Evolutionary conservation across 192 early-diverging fungal species (phyloP).

Genomic region (Umbelopsis vinacea): DNA sequence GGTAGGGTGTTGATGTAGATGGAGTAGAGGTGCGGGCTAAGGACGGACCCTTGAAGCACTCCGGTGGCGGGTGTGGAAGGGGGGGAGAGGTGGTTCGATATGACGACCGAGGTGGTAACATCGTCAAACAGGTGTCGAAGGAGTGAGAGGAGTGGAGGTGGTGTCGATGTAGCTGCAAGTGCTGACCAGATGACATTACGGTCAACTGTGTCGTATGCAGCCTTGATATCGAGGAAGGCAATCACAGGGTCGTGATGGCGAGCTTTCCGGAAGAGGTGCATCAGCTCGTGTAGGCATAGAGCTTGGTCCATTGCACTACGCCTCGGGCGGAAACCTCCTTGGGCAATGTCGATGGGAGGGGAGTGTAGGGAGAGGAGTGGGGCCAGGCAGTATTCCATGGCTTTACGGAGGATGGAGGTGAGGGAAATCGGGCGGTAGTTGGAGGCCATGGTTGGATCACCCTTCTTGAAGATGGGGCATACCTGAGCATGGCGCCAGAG

Average conservation of each 20-base stretch:
- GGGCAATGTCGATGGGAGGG: conserved; percentile 20
- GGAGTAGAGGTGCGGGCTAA: conserved; percentile 30
- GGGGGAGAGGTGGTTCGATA: background rate
- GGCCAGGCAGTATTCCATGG: conserved; percentile 22
- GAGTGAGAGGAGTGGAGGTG: background rate
- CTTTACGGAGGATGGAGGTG: conserved; percentile 28
- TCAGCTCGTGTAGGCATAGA: background rate
- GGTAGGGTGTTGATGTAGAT: conserved; percentile 32
- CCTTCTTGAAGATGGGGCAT: conserved; percentile 35
- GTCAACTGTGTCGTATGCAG: background rate
- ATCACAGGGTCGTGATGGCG: background rate
- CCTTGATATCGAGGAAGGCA: background rate
- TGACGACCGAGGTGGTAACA: background rate
- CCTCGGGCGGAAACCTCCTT: background rate
- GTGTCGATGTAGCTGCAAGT: too few species aligned
- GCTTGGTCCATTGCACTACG: background rate
- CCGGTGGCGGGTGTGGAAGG: background rate
- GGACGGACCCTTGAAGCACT: conserved; percentile 30
- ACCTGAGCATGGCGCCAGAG: conserved; percentile 28
- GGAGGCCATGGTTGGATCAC: background rate
- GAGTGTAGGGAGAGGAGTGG: background rate
- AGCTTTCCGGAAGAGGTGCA: background rate
- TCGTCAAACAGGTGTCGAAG: conserved; percentile 29
- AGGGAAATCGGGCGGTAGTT: conserved; percentile 32
- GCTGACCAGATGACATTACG: background rate